phyloP scores from a whole-genome alignment of 768 basidiomycete species.

The Leccinum olivaceopallidum region DNA sequence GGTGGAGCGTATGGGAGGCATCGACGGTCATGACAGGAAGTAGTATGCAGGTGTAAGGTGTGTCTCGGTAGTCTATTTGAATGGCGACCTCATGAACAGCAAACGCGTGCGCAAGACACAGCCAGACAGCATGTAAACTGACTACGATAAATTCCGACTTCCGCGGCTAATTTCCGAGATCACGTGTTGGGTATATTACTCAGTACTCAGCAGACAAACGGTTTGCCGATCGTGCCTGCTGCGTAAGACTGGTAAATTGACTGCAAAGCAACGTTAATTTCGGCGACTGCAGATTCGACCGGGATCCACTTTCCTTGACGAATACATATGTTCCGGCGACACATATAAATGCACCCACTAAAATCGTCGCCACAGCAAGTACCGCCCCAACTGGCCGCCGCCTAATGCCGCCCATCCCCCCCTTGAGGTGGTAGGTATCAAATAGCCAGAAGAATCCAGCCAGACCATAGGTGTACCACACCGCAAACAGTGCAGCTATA shows the following conservation, averaged over 20 bases:
- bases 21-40: constrained; percentile 22
- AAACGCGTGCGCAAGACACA: neutral
- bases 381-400: constrained; percentile 35
- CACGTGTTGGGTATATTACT: constrained; percentile 26
- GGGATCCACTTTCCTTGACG: constrained; percentile 40
- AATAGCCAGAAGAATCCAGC: constrained; percentile 57
- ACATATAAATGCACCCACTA: constrained; percentile 53
- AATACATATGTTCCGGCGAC: constrained; percentile 43
- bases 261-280: constrained; percentile 27
- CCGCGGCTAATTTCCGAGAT: constrained; percentile 7
- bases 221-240: constrained; percentile 39
- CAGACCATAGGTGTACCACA: constrained; percentile 58
- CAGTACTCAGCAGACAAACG: constrained; percentile 36
- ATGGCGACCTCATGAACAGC: neutral
- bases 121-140: constrained; percentile 17
- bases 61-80: constrained; percentile 16
- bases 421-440: constrained; percentile 45
- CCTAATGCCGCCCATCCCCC: constrained; percentile 35
- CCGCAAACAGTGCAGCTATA: constrained; percentile 52
- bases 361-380: constrained; percentile 35
- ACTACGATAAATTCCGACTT: constrained; percentile 14
- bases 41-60: constrained; percentile 3
- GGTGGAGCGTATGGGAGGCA: constrained; percentile 31
- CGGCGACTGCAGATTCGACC: neutral
- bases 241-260: constrained; percentile 47